Base-by-base conservation (phyloP, 2,329 filamentous ascomycete genomes). In the Elsinoe perseae region DNA sequence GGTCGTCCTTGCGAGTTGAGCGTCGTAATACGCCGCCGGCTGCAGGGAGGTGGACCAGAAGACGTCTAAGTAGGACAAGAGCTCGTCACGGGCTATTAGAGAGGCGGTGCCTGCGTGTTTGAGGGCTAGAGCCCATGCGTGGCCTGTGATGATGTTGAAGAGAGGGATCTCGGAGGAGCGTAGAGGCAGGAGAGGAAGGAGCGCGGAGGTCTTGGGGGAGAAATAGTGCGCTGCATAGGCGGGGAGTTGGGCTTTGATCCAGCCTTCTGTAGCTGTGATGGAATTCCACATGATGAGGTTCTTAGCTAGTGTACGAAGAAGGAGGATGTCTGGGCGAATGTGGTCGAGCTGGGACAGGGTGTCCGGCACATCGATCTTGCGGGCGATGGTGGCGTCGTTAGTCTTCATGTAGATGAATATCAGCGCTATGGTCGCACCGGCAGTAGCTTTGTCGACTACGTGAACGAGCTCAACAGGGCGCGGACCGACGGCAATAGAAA, bases 371-470 rank as follows among this genome's bases (percentile, higher is more conserved):
- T 97, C 89, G 54, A 98, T 85, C 74, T 96, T 97, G 56, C 85
- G 83, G 2, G 93, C 93, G 18, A 98, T 81, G 14, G 87, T 83
- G 58, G 82, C 80, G 66, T 98, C 89, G 61, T 95, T 89, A 0
- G 92, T 93, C 71, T 97, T 97, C 89, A 98, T 93, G 70, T 92
- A 98, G 28, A 98, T 92, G 55, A 98, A 79, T 1, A 90, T 83
- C 58, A 96, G 79, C 0, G 93, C 92, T 64, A 97, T 82, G 6
- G 95, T 89, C 1, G 93, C 92, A n/a, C 88, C 93, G 1, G 95
- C 88, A 8, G 89, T 93, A 4, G 92, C 91, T 64, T 92, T 86
- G 68, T 98, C 95, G 2, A 97, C 79, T 8, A 97, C 84, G 65
- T 98, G 92, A 21, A 96, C 90, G 34, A 95, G 79, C 63, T 95